Base-by-base conservation (phyloP, 2,329 filamentous ascomycete genomes). In the Trichoderma arundinaceum region DNA sequence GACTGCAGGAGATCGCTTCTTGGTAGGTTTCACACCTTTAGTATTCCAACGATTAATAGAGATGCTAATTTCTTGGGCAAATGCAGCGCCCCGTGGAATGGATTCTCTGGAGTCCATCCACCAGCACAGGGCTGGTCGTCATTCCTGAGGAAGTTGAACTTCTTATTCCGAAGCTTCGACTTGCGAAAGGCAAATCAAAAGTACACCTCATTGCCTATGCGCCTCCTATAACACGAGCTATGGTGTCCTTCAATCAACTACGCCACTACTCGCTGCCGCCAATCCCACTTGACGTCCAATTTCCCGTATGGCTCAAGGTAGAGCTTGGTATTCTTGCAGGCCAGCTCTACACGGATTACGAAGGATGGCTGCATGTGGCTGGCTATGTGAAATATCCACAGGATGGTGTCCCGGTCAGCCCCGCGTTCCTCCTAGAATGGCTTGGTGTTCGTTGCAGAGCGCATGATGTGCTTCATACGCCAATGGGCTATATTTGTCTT, bases 71-170 rank as follows among this genome's bases (percentile, higher is more conserved):
- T 15, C 46, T 13, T 13, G 8, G 22, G 7, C 7, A 19, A 17
- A 33, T 32, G 38, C 68, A 82, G 68, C 77, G 81, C 1, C 79
- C 83, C 0, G 84, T 89, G 0, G 83, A 87, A 32, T 91, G 87
- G 87, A 71, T 91, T 2, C 73, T 91, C 0, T 89, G 83, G 82
- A 85, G 82, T 66, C 69, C 69, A 0, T n/a, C 69, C 0, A 76
- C 77, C 0, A 71, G 84, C 7, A 82, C 78, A 0, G 88, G 82
- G 0, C 68, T 91, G 0, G 72, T 91, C 1, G 71, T 91, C 1
- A 86, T 85, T 33, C 85, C 87, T 0, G 88, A 91, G 68, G 89
- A 91, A 72, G 86, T 83, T 0, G 86, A 91, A 64, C 52, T 38
- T 0, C 68, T 90, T 0, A 78, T 91, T 3, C 79, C 80, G 0